These are phyloP conservation scores for Aristolochia contorta DNA, from an alignment of 164 flowering plant species.

Conservation along the genomic window DNA sequence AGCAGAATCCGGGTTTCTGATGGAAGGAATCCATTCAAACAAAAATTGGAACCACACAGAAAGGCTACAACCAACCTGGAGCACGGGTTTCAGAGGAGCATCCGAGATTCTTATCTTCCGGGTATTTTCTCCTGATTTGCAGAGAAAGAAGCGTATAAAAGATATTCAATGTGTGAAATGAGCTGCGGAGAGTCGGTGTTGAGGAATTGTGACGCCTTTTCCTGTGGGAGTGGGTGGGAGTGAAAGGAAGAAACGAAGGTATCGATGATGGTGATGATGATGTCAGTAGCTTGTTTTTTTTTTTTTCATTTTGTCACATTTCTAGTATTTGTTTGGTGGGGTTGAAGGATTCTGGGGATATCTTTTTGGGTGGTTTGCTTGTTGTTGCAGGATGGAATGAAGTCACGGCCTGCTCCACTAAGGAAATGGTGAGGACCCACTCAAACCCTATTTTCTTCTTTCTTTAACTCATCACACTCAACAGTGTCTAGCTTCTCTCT, in stretches of 20 bases:
- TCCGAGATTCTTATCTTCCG: too few relatives aligned
- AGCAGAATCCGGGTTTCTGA: slow-evolving; percentile 29
- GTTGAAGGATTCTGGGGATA: slow-evolving; percentile 26
- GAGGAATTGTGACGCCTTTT: slow-evolving; percentile 10
- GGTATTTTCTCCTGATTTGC: neutral
- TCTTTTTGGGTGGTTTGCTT: slow-evolving; percentile 50
- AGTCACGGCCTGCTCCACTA: slow-evolving; percentile 30
- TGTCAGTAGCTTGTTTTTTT: slow-evolving; percentile 12
- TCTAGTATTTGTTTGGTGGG: slow-evolving; percentile 4
- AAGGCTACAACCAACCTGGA: neutral
- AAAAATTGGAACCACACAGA: slow-evolving; percentile 3
- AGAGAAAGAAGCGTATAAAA: neutral
- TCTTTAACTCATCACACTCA: slow-evolving; percentile 12
- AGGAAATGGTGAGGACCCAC: slow-evolving; percentile 31
- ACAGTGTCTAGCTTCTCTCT: neutral
- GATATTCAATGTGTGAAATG: neutral
- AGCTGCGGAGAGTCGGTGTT: slow-evolving; percentile 15
- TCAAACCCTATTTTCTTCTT: slow-evolving; percentile 9
- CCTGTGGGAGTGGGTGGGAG: slow-evolving; percentile 24
- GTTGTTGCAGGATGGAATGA: slow-evolving; percentile 44
- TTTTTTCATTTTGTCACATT: slow-evolving; percentile 7
- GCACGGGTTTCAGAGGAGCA: neutral
- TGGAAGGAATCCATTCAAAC: slow-evolving; percentile 40
- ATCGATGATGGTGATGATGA: slow-evolving; percentile 24
- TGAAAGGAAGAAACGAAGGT: slow-evolving; percentile 10